Base-by-base conservation (phyloP, 2,329 filamentous ascomycete species). In the Penicillium sp. region DNA sequence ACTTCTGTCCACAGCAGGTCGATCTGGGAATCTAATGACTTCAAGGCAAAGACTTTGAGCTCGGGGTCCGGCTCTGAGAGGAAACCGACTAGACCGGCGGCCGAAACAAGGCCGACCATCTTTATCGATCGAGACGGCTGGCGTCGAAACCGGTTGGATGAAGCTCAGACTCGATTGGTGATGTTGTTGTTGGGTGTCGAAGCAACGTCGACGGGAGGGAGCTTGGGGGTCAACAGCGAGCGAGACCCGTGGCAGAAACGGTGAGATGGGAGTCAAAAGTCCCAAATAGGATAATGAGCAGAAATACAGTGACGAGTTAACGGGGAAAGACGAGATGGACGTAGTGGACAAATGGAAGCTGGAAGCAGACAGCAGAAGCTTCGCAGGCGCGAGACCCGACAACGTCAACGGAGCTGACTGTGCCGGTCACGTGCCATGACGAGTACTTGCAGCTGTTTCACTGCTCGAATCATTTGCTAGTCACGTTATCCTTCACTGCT, bases 1-100 rank as follows among this genome's bases (percentile, higher is more conserved):
- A 99, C 92, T 76, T 99, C 94, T 56, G 92, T 95, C 94, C 94
- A 99, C 63, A 99, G 85, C 58, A 92, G 88, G 74, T 97, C 92
- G 66, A 99, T 95, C 69, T 97, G 89, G 65, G 94, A 89, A 76
- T 99, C 96, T 68, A 99, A 84, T 62, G 90, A 92, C 77, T 96
- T 89, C 62, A 99, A 81, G 61, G 94, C 94, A 72, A 96, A 99
- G 64, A 92, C 85, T 80, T 91, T 92, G 74, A 99, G 86, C 75
- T 95, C 90, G 51, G 89, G 84, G 76, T 97, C 94, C 65, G 95
- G 91, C 71, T 99, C 94, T 62, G 90, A 88, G 57, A 99, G 84
- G 74, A 96, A 96, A 77, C 91, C 92, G 70, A 99, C 84, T 53
- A 99, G 86, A 74, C 94, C 94, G 62, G 90, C 92, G 62, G 94